Evolutionary conservation across 1,284 basidiomycete genomes (phyloP), one percentile per base, ranked within the genome.

Genomic region (Moesziomyces sp.): DNA sequence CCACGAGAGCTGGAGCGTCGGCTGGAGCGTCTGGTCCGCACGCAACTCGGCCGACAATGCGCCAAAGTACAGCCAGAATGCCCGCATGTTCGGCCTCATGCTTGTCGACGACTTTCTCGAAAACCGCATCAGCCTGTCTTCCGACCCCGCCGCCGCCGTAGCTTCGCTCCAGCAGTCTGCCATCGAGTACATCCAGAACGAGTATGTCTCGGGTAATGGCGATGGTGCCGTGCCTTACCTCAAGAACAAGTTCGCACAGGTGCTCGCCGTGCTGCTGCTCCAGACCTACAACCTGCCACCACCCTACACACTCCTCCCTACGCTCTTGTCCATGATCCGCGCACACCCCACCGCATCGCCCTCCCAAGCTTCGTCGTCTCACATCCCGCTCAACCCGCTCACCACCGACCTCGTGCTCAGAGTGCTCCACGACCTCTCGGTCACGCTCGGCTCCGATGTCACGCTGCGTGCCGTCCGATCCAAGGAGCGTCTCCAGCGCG

Each of bases 241-340:
- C 63, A 90, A 94, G 82, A 99, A 99, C 88, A 99, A 99, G 86
- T 93, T 98, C 84, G 93, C 94, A 18, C 95, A 97, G 86, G 96
- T 94, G n/a, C 88, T 98, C 49, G 92, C 96, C 0, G 89, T 97
- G 60, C 90, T 99, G 85, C 96, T 99, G 86, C 88, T 98, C 52
- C 91, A 91, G 86, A 91, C 92, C 16, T 97, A 97, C 86, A 89
- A 46, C 93, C 93, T 87, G 92, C 94, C 86, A 85, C 87, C 74
- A 89, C 93, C 84, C 85, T 94, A 62, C 91, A 94, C 84, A 85
- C 89, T 59, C 88, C 93, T 83, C 89, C 93, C 77, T 3, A 67
- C 72, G 8, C 52, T 82, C 13, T 59, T 84, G 14, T 58, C 75
- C 21, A 63, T 80, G 46, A 67, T 77, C 90, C 79, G 62, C 23